A percentile compares a stretch with the other conserved stretches of the same genome.
These are phyloP conservation scores for Exophiala oligosperma DNA, from an alignment of 2,329 filamentous ascomycete species.

Conservation along the genomic window DNA sequence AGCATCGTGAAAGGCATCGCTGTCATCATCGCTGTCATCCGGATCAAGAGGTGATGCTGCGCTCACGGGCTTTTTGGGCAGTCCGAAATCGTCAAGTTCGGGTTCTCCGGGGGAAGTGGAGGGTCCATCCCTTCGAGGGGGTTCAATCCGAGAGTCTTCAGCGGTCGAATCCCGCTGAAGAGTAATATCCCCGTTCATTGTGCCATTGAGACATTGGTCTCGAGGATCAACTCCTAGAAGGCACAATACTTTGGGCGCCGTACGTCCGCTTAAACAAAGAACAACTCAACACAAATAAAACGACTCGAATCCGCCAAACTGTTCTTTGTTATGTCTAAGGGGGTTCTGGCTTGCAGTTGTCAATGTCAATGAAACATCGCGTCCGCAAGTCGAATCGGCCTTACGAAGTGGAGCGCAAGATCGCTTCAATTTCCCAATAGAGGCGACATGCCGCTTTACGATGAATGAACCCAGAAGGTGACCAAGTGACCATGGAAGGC, in stretches of 20 bases:
- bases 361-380: neutral
- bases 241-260: neutral
- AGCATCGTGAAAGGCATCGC: conserved; percentile 40
- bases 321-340: neutral
- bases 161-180: conserved; percentile 2
- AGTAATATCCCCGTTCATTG: conserved; percentile 21
- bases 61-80: conserved; percentile 55
- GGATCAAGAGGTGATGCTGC: conserved; percentile 1
- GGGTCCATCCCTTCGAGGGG: neutral
- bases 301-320: neutral
- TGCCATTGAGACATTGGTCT: conserved; percentile 22
- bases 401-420: neutral
- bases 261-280: conserved; percentile 5
- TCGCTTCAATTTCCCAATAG: neutral
- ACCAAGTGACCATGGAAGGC: too few relatives aligned
- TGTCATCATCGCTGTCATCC: conserved; percentile 42
- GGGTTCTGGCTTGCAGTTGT: neutral
- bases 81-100: conserved; percentile 70
- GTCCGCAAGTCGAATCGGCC: neutral
- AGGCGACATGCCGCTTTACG: neutral
- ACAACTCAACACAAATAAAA: neutral
- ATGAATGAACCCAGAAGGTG: too few relatives aligned
- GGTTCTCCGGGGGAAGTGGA: neutral
- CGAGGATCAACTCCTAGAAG: conserved; percentile 7
- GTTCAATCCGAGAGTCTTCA: conserved; percentile 3